Evolutionary conservation across 2,329 filamentous ascomycete genomes (phyloP).

Genomic region (Rhynchosporium agropyri): DNA sequence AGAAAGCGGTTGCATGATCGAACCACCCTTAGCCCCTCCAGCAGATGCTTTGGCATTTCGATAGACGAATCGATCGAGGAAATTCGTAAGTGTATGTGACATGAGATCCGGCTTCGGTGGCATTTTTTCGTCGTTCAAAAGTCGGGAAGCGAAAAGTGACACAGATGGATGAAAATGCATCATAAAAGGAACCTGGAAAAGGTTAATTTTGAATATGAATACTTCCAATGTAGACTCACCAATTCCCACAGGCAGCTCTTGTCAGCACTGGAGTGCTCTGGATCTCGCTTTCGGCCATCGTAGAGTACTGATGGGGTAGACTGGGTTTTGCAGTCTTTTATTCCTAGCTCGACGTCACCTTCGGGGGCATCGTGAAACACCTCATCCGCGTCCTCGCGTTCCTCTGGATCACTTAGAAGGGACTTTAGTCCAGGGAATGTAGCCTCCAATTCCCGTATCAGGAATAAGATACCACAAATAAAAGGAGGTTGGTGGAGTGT

Average conservation of each 20-base stretch:
- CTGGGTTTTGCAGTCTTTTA: slow-evolving; percentile 4
- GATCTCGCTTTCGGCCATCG: slow-evolving; percentile 88
- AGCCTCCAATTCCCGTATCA: slow-evolving; percentile 77
- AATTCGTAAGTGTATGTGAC: slow-evolving; percentile 89
- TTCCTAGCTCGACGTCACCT: slow-evolving; percentile 47
- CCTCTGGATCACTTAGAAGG: slow-evolving; percentile 79
- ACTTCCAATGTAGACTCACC: slow-evolving; percentile 48
- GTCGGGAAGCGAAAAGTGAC: slow-evolving; percentile 73
- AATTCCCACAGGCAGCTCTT: slow-evolving; percentile 92
- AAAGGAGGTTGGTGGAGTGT: slow-evolving; percentile 91
- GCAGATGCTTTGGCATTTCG: slow-evolving; percentile 77
- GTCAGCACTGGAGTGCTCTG: slow-evolving; percentile 91
- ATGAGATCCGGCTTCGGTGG: slow-evolving; percentile 88
- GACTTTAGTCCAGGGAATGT: slow-evolving; percentile 80
- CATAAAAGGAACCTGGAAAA: slow-evolving; percentile 61
- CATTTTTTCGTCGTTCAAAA: slow-evolving; percentile 70
- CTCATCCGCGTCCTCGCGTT: slow-evolving; percentile 66
- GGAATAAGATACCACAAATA: slow-evolving; percentile 87
- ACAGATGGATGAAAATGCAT: slow-evolving; percentile 94
- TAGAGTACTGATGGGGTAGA: slow-evolving; percentile 52
- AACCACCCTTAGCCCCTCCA: slow-evolving; percentile 70
- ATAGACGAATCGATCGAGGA: slow-evolving; percentile 98
- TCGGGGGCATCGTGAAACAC: slow-evolving; percentile 65
- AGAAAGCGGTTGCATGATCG: slow-evolving; percentile 94
- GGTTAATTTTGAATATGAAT: slow-evolving; percentile 22